Percentiles rank a stretch among this genome's conserved stretches.
These are phyloP conservation scores for Debaryomyces psychrophilus DNA, from an alignment of 1,139 yeast species.

Conservation along the genomic window DNA sequence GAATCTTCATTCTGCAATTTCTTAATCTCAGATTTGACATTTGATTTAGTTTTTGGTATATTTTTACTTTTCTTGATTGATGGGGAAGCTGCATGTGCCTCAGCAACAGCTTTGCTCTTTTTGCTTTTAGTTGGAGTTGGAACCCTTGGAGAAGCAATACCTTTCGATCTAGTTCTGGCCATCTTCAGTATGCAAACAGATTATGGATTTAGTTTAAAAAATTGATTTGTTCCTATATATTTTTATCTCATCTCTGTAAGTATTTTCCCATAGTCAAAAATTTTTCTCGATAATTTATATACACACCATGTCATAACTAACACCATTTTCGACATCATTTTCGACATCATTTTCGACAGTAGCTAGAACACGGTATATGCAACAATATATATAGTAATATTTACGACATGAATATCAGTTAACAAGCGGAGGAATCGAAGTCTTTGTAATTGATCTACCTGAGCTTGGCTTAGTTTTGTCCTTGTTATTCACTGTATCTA, in stretches of 20 bases:
- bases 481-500: slow-evolving; percentile 29
- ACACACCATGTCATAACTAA: slow-evolving; percentile 6
- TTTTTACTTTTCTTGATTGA: slow-evolving; percentile 18
- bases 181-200: slow-evolving; percentile 14
- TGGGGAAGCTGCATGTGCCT: slow-evolving; percentile 25
- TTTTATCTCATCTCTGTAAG: slow-evolving; percentile 8
- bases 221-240: slow-evolving; percentile 4
- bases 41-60: slow-evolving; percentile 13
- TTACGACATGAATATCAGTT: not conserved
- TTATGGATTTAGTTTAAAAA: not conserved
- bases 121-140: slow-evolving; percentile 20
- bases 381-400: not conserved
- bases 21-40: slow-evolving; percentile 7
- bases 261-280: slow-evolving; percentile 6
- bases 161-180: slow-evolving; percentile 39
- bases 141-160: slow-evolving; percentile 26
- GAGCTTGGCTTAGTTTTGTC: slow-evolving; percentile 7
- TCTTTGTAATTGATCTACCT: slow-evolving; percentile 17
- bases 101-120: slow-evolving; percentile 13
- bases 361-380: not conserved
- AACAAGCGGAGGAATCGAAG: slow-evolving; percentile 21
- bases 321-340: not conserved
- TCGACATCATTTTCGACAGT: not conserved
- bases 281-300: slow-evolving; percentile 5
- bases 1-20: slow-evolving; percentile 6